Evolutionary conservation across 495 filamentous ascomycete genomes (phyloP).

Genomic region (Thermochaetoides thermophila): DNA sequence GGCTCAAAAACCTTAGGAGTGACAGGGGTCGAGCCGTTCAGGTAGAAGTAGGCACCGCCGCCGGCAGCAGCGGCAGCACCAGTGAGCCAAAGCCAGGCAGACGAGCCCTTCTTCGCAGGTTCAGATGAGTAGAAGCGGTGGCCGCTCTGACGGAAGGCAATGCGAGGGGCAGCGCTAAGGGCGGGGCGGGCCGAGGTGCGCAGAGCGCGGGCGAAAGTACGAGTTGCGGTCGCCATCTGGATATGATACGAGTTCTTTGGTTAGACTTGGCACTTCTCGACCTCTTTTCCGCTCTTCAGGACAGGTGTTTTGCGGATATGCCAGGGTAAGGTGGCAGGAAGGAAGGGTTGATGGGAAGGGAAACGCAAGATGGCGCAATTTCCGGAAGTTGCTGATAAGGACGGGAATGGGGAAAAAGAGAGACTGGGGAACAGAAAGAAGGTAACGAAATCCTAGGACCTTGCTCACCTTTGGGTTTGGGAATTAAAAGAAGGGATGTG

Average conservation of each 20-base stretch:
- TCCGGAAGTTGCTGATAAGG: neutral
- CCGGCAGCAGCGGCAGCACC: conserved; percentile 41
- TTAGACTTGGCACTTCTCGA: too few relatives aligned
- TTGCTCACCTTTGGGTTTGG: conserved; percentile 39
- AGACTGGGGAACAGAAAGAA: conserved; percentile 22
- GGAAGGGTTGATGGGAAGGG: too few relatives aligned
- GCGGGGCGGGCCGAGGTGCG: conserved; percentile 38
- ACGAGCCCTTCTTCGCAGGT: conserved; percentile 39
- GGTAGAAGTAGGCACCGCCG: conserved; percentile 54
- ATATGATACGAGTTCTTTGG: too few relatives aligned
- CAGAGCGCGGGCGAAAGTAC: conserved; percentile 42
- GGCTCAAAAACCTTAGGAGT: conserved; percentile 50
- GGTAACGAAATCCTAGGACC: too few relatives aligned
- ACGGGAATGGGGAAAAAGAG: conserved; percentile 20
- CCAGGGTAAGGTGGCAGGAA: too few relatives aligned
- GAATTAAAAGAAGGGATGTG: conserved; percentile 4
- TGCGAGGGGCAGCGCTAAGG: conserved; percentile 34
- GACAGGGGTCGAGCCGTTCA: conserved; percentile 33
- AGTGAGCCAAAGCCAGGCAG: conserved; percentile 26
- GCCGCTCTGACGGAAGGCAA: conserved; percentile 47
- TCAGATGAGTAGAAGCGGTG: conserved; percentile 68
- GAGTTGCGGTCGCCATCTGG: conserved; percentile 34
- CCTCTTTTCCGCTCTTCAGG: too few relatives aligned
- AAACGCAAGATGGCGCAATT: conserved; percentile 1
- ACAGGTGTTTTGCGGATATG: too few relatives aligned